phyloP scores from a whole-genome alignment of 2,329 filamentous ascomycete species.

The Colletotrichum viniferum region DNA sequence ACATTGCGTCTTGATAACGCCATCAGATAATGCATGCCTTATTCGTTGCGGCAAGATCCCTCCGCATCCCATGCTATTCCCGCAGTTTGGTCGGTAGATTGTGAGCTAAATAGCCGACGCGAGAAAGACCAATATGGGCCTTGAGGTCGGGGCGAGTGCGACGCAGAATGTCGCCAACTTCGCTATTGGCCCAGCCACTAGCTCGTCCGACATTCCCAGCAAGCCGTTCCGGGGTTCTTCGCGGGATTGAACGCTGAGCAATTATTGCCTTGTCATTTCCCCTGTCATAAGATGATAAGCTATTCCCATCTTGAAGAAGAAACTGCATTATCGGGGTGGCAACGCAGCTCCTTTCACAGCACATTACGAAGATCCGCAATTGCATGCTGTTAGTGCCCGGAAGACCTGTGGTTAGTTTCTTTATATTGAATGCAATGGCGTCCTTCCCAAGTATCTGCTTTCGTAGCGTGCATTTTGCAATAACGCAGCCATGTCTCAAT shows the following conservation, averaged over 20 bases:
- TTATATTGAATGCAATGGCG: neutral
- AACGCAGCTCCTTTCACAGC: neutral
- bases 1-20: slow-evolving; percentile 14
- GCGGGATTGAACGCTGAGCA: neutral
- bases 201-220: neutral
- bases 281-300: neutral
- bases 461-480: too few species aligned
- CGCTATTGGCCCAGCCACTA: neutral
- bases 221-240: neutral
- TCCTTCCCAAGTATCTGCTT: neutral
- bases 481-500: neutral
- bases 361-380: slow-evolving; percentile 16
- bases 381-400: neutral
- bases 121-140: neutral
- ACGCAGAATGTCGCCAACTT: neutral
- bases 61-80: neutral
- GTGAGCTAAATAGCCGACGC: neutral
- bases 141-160: neutral
- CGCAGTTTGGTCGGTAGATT: neutral
- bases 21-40: slow-evolving; percentile 1
- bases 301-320: neutral
- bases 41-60: neutral
- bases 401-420: neutral
- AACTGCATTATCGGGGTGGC: neutral
- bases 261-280: neutral